Conservation (phyloP, 768 basidiomycete genomes). For the Pluteus cervinus region DNA sequence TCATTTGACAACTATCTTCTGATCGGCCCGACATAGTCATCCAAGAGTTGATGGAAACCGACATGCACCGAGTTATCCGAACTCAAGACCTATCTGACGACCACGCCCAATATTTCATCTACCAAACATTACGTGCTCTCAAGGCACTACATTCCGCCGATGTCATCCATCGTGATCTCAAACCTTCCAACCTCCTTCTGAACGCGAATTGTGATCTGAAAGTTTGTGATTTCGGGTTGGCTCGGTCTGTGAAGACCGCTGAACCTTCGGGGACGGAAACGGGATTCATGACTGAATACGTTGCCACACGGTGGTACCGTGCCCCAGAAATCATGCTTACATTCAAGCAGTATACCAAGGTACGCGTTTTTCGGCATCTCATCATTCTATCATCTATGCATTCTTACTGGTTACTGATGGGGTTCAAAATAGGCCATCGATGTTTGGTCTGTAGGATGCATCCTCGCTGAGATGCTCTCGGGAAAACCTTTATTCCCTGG, state of each 20-base stretch:
- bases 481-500: slow-evolving; percentile 97
- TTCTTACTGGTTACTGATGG: slow-evolving; percentile 8
- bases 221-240: slow-evolving; percentile 93
- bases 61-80: slow-evolving; percentile 94
- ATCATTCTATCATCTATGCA: slow-evolving; percentile 12
- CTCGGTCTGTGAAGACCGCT: slow-evolving; percentile 82
- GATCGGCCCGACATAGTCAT: slow-evolving; percentile 46
- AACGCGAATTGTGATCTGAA: slow-evolving; percentile 97
- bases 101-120: slow-evolving; percentile 92
- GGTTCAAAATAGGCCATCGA: slow-evolving; percentile 59
- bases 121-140: slow-evolving; percentile 90
- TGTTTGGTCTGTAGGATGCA: slow-evolving; percentile 84
- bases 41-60: slow-evolving; percentile 93
- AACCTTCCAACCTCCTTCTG: slow-evolving; percentile 94
- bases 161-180: slow-evolving; percentile 94
- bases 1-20: not conserved
- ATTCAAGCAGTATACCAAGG: slow-evolving; percentile 97
- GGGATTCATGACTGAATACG: slow-evolving; percentile 95
- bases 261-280: slow-evolving; percentile 81
- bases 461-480: slow-evolving; percentile 94
- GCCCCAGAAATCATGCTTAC: slow-evolving; percentile 99
- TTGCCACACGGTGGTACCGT: slow-evolving; percentile 98
- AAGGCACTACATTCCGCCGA: slow-evolving; percentile 96
- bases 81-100: slow-evolving; percentile 95
- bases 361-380: slow-evolving; percentile 21